A percentile compares a stretch with the other conserved stretches of the same genome.
Conservation (phyloP, 768 basidiomycete genomes). For the Pleurotus djamor region DNA sequence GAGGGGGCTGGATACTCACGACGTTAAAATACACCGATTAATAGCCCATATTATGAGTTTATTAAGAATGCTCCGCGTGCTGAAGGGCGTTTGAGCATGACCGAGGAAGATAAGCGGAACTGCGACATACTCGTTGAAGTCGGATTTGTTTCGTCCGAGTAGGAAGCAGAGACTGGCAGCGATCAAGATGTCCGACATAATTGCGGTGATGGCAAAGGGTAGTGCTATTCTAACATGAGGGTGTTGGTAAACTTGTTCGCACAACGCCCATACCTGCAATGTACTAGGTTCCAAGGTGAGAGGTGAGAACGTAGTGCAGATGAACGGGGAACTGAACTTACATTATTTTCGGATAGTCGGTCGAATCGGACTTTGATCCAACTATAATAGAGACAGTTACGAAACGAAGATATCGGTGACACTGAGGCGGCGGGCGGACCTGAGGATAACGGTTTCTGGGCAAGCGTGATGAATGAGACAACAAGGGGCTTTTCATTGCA, state of each 20-base stretch:
- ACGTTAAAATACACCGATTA: constrained; percentile 51
- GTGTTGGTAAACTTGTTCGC: neutral
- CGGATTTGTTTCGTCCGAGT: constrained; percentile 36
- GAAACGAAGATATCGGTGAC: neutral
- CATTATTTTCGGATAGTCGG: constrained; percentile 30
- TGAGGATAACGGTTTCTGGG: constrained; percentile 33
- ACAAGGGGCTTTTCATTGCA: neutral
- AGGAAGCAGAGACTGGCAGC: constrained; percentile 39
- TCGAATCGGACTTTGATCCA: constrained; percentile 34
- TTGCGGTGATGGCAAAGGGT: constrained; percentile 42
- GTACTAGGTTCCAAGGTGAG: neutral
- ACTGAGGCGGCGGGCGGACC: constrained; percentile 23
- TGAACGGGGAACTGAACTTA: constrained; percentile 14
- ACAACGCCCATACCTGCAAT: neutral
- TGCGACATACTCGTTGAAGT: constrained; percentile 26
- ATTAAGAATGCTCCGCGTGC: constrained; percentile 41
- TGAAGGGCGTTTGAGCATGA: neutral
- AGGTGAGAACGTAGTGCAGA: neutral
- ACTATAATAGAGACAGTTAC: constrained; percentile 15
- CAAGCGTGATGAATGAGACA: neutral
- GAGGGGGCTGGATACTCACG: constrained; percentile 27
- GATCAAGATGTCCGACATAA: constrained; percentile 46
- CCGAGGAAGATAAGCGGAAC: neutral
- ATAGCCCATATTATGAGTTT: constrained; percentile 45
- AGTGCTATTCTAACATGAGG: constrained; percentile 16